A percentile compares a stretch with the other conserved stretches of the same genome.
These are phyloP conservation scores for Fusarium pseudoanthophilum DNA, from an alignment of 2,329 filamentous ascomycete species.

Conservation along the genomic window DNA sequence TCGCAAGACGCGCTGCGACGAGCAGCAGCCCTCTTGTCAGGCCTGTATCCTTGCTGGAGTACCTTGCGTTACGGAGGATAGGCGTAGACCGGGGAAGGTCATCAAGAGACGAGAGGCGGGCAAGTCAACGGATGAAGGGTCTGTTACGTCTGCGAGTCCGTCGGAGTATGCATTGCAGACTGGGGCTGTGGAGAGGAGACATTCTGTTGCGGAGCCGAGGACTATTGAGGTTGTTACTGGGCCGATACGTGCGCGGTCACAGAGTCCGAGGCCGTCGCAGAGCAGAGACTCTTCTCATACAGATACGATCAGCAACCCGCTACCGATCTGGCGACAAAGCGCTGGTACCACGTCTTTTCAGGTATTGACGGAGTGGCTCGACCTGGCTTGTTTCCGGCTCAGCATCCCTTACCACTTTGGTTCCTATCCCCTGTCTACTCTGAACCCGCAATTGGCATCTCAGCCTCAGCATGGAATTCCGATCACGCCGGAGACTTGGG, in stretches of 20 bases:
- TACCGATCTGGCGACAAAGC: not conserved
- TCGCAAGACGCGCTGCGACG: slow-evolving; percentile 10
- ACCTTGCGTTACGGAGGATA: not conserved
- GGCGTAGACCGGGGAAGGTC: slow-evolving; percentile 2
- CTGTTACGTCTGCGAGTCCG: not conserved
- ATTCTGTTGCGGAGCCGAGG: not conserved
- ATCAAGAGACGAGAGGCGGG: slow-evolving; percentile 11
- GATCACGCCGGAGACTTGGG: not conserved
- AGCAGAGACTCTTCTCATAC: slow-evolving; percentile 13
- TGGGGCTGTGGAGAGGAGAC: fast-evolving
- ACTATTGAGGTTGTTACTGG: not conserved
- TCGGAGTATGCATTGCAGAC: not conserved
- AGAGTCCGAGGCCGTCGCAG: not conserved
- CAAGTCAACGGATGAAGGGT: not conserved
- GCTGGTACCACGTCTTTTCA: not conserved
- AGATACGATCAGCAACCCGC: not conserved
- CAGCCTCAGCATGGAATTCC: not conserved
- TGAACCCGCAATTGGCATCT: not conserved
- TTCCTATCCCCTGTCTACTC: not conserved
- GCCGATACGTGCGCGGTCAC: not conserved
- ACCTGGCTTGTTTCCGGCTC: slow-evolving; percentile 4
- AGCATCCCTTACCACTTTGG: slow-evolving; percentile 19
- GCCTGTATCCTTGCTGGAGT: not conserved
- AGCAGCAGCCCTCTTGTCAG: slow-evolving; percentile 5
- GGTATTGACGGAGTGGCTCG: not conserved